phyloP scores from a whole-genome alignment of 345 rosid genomes.

The Luvunga scandens region DNA sequence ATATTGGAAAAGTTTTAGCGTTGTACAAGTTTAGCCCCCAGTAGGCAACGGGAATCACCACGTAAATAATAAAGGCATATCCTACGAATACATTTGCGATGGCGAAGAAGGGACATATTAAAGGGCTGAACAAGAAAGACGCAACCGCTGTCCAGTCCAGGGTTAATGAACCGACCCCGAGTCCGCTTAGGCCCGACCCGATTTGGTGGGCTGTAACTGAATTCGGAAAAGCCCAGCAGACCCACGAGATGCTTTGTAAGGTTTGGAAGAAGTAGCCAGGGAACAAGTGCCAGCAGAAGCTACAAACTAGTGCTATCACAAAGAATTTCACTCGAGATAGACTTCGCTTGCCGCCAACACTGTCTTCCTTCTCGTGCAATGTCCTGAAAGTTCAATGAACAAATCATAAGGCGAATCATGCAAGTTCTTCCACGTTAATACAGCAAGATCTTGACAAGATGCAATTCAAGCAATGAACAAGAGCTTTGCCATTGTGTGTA shows the following conservation, averaged over 20 bases:
- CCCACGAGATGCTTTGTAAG: conserved; percentile 36
- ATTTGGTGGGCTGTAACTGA: conserved; percentile 43
- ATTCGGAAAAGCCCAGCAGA: conserved; percentile 40
- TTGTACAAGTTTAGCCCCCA: conserved; percentile 35
- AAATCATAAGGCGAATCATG: background rate
- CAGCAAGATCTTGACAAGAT: too few relatives aligned
- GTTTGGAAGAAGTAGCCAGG: conserved; percentile 43
- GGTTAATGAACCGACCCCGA: conserved; percentile 37
- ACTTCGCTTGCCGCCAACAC: conserved; percentile 18
- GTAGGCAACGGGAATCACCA: conserved; percentile 31
- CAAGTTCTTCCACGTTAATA: too few relatives aligned
- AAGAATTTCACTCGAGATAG: conserved; percentile 41
- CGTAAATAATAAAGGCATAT: conserved; percentile 27
- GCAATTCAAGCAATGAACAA: too few relatives aligned
- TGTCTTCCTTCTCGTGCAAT: conserved; percentile 37
- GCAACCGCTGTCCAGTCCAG: conserved; percentile 45
- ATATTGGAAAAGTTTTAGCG: conserved; percentile 37
- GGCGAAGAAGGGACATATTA: conserved; percentile 41
- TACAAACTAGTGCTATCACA: conserved; percentile 30
- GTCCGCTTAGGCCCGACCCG: conserved; percentile 41
- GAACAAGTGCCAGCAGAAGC: conserved; percentile 38
- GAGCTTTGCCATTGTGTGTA: too few relatives aligned
- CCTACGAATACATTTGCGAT: conserved; percentile 40
- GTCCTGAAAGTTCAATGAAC: conserved; percentile 25
- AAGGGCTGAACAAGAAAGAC: conserved; percentile 41